Conservation (phyloP, 208 protist species). For the Leishmania mexicana region DNA sequence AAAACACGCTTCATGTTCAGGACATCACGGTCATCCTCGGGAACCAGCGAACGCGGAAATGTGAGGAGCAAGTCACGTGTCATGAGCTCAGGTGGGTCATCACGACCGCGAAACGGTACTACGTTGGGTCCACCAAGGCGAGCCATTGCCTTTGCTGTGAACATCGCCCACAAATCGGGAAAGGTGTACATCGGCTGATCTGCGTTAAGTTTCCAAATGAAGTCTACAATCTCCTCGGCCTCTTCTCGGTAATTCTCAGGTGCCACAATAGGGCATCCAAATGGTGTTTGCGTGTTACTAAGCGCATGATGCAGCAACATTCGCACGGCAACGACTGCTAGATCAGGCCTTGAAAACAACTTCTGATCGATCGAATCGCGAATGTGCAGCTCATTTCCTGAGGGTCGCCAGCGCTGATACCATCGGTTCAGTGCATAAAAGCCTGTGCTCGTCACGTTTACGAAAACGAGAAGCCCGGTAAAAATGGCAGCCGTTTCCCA, state of each 20-base stretch:
- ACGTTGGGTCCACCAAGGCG: conserved; percentile 80
- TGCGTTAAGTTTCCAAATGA: conserved; percentile 62
- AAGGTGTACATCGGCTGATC: conserved; percentile 75
- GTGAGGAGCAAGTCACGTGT: conserved; percentile 32
- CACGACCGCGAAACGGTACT: conserved; percentile 52
- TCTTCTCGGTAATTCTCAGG: conserved; percentile 55
- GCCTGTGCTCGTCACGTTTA: conserved; percentile 56
- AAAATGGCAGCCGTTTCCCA: conserved; percentile 81
- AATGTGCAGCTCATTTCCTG: conserved; percentile 72
- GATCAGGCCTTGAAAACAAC: conserved; percentile 77
- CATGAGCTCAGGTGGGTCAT: conserved; percentile 37
- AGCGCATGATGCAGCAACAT: conserved; percentile 82
- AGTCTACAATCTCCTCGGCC: conserved; percentile 70
- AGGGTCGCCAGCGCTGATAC: conserved; percentile 73
- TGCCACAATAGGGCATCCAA: conserved; percentile 83
- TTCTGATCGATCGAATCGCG: conserved; percentile 60
- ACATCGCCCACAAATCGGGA: conserved; percentile 83
- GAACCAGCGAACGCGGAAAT: conserved; percentile 47
- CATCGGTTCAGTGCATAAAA: conserved; percentile 71
- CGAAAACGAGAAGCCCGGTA: conserved; percentile 68
- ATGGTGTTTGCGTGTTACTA: conserved; percentile 72
- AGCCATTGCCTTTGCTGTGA: conserved; percentile 71
- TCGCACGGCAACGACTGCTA: conserved; percentile 76
- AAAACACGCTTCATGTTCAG: conserved; percentile 79
- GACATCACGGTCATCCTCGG: conserved; percentile 65